Conservation (phyloP, 805 yeast genomes). For the Candida yuanshanica region DNA sequence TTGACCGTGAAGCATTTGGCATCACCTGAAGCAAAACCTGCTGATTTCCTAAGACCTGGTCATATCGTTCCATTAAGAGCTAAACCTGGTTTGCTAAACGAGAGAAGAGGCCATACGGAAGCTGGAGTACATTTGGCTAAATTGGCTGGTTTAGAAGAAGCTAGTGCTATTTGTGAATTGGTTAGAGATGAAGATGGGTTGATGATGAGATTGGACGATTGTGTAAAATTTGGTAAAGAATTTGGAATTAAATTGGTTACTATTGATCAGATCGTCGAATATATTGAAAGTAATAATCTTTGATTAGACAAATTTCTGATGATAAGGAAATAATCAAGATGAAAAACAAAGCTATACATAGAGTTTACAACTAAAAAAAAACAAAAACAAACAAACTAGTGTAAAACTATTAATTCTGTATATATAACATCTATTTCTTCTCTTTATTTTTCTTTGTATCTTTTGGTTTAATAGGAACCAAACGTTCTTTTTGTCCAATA, state of each 20-base stretch:
- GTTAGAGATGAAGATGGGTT: conserved; percentile 90
- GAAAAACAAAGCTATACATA: background rate
- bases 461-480: conserved; percentile 61
- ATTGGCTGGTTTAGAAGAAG: conserved; percentile 75
- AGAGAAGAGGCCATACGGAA: conserved; percentile 94
- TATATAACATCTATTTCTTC: conserved; percentile 3
- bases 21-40: conserved; percentile 45
- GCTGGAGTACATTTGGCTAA: conserved; percentile 87
- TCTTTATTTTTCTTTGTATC: conserved; percentile 12
- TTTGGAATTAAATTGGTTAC: conserved; percentile 67
- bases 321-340: background rate
- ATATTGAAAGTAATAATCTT: conserved; percentile 29
- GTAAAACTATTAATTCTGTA: conserved; percentile 2
- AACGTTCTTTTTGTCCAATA: conserved; percentile 69
- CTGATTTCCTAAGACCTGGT: conserved; percentile 85
- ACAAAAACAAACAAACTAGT: background rate
- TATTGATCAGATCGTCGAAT: conserved; percentile 64
- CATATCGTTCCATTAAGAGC: conserved; percentile 93
- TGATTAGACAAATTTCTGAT: conserved; percentile 4
- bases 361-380: no score
- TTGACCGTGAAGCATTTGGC: conserved; percentile 74
- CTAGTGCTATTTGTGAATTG: conserved; percentile 88
- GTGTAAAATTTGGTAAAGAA: conserved; percentile 59
- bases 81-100: conserved; percentile 70
- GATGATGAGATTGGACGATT: conserved; percentile 92